Conservation (phyloP, 257 asterid genomes). For the Eucommia ulmoides region DNA sequence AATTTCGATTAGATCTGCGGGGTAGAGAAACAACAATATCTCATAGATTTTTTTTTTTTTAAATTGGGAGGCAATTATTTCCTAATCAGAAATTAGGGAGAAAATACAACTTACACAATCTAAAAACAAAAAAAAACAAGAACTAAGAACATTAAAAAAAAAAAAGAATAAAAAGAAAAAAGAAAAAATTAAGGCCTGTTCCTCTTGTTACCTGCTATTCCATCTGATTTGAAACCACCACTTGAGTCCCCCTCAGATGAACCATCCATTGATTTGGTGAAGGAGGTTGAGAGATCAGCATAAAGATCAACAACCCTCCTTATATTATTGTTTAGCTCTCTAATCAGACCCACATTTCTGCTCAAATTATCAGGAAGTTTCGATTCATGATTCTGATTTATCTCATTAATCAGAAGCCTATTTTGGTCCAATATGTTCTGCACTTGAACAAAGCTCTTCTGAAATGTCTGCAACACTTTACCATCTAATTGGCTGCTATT, state of each 20-base stretch:
- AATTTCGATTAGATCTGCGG: constrained; percentile 32
- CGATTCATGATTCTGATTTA: constrained; percentile 33
- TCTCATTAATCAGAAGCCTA: constrained; percentile 31
- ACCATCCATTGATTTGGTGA: constrained; percentile 19
- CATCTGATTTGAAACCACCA: constrained; percentile 35
- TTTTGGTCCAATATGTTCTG: constrained; percentile 34
- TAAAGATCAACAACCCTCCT: constrained; percentile 30
- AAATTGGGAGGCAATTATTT: too few relatives aligned
- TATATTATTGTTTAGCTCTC: constrained; percentile 36
- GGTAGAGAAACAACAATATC: not conserved
- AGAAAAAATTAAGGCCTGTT: constrained; percentile 55
- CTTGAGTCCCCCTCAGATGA: constrained; percentile 29
- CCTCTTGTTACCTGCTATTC: constrained; percentile 52
- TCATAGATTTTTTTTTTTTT: too few relatives aligned
- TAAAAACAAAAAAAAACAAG: too few relatives aligned
- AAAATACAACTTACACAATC: constrained; percentile 1
- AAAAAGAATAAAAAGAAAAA: too few relatives aligned
- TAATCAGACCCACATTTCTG: constrained; percentile 29
- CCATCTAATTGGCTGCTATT: constrained; percentile 20
- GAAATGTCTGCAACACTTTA: constrained; percentile 24
- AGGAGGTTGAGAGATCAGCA: constrained; percentile 27
- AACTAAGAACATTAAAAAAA: too few relatives aligned
- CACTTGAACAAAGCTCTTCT: constrained; percentile 27
- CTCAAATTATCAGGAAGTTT: constrained; percentile 29
- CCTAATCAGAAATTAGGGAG: too few relatives aligned